Evolutionary conservation across 257 asterid genomes (phyloP).

Genomic region (Mentha longifolia): DNA sequence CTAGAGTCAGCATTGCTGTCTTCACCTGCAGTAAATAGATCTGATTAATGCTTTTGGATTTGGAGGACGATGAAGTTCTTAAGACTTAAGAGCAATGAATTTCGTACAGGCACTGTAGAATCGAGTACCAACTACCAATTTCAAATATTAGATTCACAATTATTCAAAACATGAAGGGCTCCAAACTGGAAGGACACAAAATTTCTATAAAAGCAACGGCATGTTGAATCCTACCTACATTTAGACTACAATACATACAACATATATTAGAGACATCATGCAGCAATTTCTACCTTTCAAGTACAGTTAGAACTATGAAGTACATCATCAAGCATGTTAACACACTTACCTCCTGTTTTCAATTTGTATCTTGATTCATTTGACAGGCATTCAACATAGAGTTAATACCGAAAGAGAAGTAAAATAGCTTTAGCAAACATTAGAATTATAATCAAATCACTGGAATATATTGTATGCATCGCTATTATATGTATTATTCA

Average conservation of each 20-base stretch:
- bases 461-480: neutral
- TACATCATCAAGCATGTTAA: neutral
- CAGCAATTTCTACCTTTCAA: neutral
- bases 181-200: neutral
- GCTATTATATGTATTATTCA: neutral
- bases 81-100: neutral
- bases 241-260: neutral
- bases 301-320: neutral
- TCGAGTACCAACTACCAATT: neutral
- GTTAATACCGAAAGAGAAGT: neutral
- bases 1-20: slow-evolving; percentile 86
- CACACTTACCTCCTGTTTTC: neutral
- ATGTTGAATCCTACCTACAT: neutral
- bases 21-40: slow-evolving; percentile 63
- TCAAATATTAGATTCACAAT: neutral
- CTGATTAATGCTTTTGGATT: neutral
- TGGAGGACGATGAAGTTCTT: too few species aligned
- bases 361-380: neutral
- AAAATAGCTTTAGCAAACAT: neutral
- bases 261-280: neutral
- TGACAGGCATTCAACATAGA: neutral
- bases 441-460: neutral
- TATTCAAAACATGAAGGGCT: neutral
- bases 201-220: neutral
- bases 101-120: neutral